These are phyloP conservation scores for Diospyros kaki DNA, from an alignment of 148 eudicot genomes.

Conservation along the genomic window DNA sequence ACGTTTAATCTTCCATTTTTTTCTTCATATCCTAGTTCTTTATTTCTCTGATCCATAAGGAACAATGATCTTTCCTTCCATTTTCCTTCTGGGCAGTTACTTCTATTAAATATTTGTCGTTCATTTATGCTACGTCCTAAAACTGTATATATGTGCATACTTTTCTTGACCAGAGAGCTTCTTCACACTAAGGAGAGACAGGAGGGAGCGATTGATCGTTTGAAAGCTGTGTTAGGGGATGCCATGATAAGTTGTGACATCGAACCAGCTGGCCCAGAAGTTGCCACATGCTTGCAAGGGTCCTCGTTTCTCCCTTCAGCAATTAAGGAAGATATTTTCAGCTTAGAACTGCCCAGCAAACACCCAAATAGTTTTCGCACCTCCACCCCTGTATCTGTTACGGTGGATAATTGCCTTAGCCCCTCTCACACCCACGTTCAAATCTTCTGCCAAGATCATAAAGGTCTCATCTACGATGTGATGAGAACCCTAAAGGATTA, in stretches of 20 bases:
- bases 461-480: slow-evolving; percentile 56
- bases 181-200: slow-evolving; percentile 41
- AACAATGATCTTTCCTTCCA: background rate
- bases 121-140: background rate
- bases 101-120: background rate
- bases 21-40: background rate
- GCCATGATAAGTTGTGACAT: slow-evolving; percentile 42
- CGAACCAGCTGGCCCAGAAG: slow-evolving; percentile 43
- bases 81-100: background rate
- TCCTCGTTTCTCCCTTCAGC: slow-evolving; percentile 45
- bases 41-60: background rate
- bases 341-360: slow-evolving; percentile 30
- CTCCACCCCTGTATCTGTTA: slow-evolving; percentile 24
- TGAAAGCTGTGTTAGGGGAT: slow-evolving; percentile 33
- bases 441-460: slow-evolving; percentile 51
- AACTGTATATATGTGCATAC: background rate
- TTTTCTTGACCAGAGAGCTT: slow-evolving; percentile 19
- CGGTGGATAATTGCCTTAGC: slow-evolving; percentile 51
- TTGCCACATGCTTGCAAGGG: slow-evolving; percentile 36
- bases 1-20: background rate
- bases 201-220: slow-evolving; percentile 34
- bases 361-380: slow-evolving; percentile 14
- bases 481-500: slow-evolving; percentile 67
- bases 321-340: slow-evolving; percentile 35
- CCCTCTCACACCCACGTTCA: slow-evolving; percentile 60